Evolutionary conservation across 371 early-diverging fungal genomes (phyloP), one percentile per base, ranked within the genome.

Genomic region (Rhizopus arrhizus): DNA sequence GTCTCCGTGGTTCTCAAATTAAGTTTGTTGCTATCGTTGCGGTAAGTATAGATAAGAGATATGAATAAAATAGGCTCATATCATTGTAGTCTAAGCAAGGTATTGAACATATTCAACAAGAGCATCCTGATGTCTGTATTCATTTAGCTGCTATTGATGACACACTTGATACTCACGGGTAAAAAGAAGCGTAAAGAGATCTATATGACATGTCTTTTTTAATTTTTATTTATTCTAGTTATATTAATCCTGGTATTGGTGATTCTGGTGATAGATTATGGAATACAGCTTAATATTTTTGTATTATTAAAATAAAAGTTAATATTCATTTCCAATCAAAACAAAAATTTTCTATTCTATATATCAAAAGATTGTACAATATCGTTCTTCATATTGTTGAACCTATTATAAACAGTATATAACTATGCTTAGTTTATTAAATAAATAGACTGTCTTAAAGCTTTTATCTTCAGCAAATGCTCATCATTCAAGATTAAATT

Each of bases 231-330:
- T n/a, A 3, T 43, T 22, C 22, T 43, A 77, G 83, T 7, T 87
- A 89, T 56, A 86, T 92, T 53, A 66, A 76, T 32, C 91, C 90
- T 10, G 91, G 91, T 38, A 74, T 87, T 58, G 93, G 93, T 33
- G 93, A 92, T 74, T 84, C 87, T 46, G 93, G 93, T 50, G 91
- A 92, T 69, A 78, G 92, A 49, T 72, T 89, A 56, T 84, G 77
- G 74, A 82, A 84, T 58, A 86, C 87, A 8, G 56, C 56, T 16
- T 73, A 64, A 53, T 38, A 43, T 40, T 53, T 16, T 48, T 22
- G 51, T 28, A 28, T 59, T 32, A 22, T 22, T 22, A 22, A 22
- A 22, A 22, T 22, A 22, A 22, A 22, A 22, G 22, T 22, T 22
- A 22, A 22, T 22, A 22, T 22, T 22, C 22, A 22, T 22, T 22